Evolutionary conservation across 2,329 filamentous ascomycete genomes (phyloP).

Genomic region (Fusarium brachygibbosum): DNA sequence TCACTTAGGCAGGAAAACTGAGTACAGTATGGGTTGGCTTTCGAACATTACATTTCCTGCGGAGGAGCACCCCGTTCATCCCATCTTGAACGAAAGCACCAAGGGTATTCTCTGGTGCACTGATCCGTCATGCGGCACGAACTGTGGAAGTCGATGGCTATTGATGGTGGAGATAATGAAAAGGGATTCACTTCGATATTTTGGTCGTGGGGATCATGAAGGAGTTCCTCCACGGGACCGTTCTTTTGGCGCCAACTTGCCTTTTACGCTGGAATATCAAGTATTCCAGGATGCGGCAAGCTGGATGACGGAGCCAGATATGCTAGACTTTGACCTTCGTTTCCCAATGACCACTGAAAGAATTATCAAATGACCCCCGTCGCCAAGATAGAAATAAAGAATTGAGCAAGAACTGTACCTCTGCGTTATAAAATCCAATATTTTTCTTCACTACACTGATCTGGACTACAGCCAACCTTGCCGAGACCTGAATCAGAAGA

Average conservation of each 20-base stretch:
- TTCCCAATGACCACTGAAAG: no score
- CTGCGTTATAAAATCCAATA: no score
- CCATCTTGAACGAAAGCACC: slow-evolving; percentile 9
- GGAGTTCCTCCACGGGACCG: background rate
- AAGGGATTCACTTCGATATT: background rate
- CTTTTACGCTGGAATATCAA: background rate
- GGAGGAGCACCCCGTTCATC: background rate
- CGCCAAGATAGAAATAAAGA: no score
- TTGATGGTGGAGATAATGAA: slow-evolving; percentile 9
- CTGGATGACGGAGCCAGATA: background rate
- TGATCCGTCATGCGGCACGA: slow-evolving; percentile 5
- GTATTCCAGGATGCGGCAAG: background rate
- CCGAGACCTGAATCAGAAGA: no score
- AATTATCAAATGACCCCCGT: no score
- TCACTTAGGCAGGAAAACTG: accelerated
- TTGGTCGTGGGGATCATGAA: background rate
- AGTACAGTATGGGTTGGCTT: slow-evolving; percentile 1
- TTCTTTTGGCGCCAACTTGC: background rate
- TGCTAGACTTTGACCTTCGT: background rate
- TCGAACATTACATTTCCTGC: background rate
- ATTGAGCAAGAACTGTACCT: no score
- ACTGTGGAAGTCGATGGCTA: slow-evolving; percentile 4
- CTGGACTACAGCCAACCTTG: no score
- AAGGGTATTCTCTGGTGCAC: slow-evolving; percentile 17
- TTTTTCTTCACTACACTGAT: no score